Conservation (phyloP, 1,139 yeast species). For the Yamadazyma trypodendri region DNA sequence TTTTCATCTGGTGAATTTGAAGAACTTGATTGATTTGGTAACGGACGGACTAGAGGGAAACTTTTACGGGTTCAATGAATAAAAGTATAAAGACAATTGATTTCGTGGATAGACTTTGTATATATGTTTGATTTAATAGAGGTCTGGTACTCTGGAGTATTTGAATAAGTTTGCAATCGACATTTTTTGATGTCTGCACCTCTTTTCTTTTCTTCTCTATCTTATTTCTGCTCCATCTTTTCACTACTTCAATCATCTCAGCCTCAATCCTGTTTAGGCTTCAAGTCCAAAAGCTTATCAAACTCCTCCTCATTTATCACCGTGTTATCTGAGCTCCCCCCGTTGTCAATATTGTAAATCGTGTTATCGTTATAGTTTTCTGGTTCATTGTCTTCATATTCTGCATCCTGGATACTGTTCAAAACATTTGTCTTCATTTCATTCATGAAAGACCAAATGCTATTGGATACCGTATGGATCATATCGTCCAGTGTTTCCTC, state of each 20-base stretch:
- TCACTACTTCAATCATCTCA: no score
- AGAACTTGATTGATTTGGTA: conserved; percentile 35
- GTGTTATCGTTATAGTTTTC: conserved; percentile 1
- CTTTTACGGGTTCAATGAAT: conserved; percentile 42
- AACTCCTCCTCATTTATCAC: conserved; percentile 13
- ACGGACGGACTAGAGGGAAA: conserved; percentile 35
- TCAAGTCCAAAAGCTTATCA: conserved; percentile 10
- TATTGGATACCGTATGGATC: conserved; percentile 43
- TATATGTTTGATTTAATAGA: no score
- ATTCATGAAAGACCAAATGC: conserved; percentile 47
- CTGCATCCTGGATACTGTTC: conserved; percentile 9
- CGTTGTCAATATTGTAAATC: conserved; percentile 29
- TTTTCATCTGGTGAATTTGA: conserved; percentile 43
- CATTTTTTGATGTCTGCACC: no score
- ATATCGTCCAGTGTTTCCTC: conserved; percentile 23
- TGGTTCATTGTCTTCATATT: not conserved
- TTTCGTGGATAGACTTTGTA: conserved; percentile 2
- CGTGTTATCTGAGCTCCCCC: conserved; percentile 14
- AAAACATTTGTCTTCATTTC: conserved; percentile 30
- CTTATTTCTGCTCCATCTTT: no score
- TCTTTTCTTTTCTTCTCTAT: no score
- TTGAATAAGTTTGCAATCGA: no score
- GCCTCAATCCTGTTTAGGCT: conserved; percentile 3
- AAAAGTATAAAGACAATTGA: not conserved
- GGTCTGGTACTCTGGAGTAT: no score